Evolutionary conservation across 371 early-diverging fungal species (phyloP), one percentile per base, ranked within the genome.

Genomic region (Circinella umbellata): DNA sequence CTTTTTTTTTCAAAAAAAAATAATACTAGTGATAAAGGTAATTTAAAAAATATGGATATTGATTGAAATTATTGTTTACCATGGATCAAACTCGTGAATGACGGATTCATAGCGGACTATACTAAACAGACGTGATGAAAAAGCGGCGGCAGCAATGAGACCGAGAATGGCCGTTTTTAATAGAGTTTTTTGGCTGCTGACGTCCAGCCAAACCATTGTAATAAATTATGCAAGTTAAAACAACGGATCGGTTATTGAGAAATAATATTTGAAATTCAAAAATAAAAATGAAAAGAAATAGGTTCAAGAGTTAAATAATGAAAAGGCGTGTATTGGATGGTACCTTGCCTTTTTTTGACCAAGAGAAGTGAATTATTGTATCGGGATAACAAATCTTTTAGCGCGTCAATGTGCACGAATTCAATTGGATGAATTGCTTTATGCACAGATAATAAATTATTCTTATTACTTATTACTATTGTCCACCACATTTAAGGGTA

Each of bases 31-130:
- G 48, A 34, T 15, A 3, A 3, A 65, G 18, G 49, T n/a, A 10
- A 48, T 14, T 14, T 37, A 3, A 8, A 51, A 36, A 8, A 34
- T n/a, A 13, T 15, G 38, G 8, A 4, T 6, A 8, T 39, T 49
- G 34, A 46, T 27, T 36, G n/a, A 36, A 62, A 20, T 46, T 7
- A 17, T 17, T 57, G 14, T 57, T 27, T 81, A 85, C 94, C 94
- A 99, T 51, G 99, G 99, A 80, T 99, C 99, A 79, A 99, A 99
- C 84, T 99, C 99, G 89, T 99, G 99, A 83, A 99, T 99, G 69
- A 98, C 94, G 59, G 90, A 91, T 82, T 91, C 99, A 81, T 95
- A 99, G 35, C 98, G 92, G 65, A 98, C 89, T 69, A 99, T 95
- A 73, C 98, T 97, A 80, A 98, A 98, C 49, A 99, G 87, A 73